Percentiles rank a stretch among this genome's conserved stretches.
These are phyloP conservation scores for Annona cherimola DNA, from an alignment of 164 flowering plant genomes.

Conservation along the genomic window DNA sequence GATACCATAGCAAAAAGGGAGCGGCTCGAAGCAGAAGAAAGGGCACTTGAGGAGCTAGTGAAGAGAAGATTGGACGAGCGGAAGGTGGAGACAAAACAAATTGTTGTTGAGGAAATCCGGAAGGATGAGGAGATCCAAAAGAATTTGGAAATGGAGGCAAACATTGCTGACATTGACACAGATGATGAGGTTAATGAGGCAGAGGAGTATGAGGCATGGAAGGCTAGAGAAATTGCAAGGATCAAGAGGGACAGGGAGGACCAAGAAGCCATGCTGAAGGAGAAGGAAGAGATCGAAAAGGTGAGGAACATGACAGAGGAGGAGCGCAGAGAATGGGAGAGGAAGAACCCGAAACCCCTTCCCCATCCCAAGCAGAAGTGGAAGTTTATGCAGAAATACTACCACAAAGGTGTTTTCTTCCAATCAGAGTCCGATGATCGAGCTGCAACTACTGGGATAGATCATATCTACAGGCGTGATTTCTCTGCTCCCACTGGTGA, in stretches of 20 bases:
- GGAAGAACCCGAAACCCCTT: slow-evolving; percentile 73
- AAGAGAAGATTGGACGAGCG: slow-evolving; percentile 61
- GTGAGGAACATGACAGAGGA: slow-evolving; percentile 91
- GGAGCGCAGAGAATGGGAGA: slow-evolving; percentile 90
- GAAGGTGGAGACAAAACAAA: slow-evolving; percentile 60
- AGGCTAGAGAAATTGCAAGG: slow-evolving; percentile 80
- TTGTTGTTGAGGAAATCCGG: slow-evolving; percentile 69
- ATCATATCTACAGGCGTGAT: slow-evolving; percentile 54
- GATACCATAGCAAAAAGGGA: slow-evolving; percentile 88
- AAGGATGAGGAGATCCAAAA: slow-evolving; percentile 67
- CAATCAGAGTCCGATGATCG: slow-evolving; percentile 54
- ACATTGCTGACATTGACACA: slow-evolving; percentile 72
- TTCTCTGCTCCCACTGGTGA: slow-evolving; percentile 93
- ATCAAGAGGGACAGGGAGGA: slow-evolving; percentile 87
- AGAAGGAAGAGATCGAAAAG: slow-evolving; percentile 86
- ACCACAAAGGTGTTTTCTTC: slow-evolving; percentile 95
- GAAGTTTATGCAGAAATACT: slow-evolving; percentile 97
- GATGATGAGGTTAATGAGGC: slow-evolving; percentile 92
- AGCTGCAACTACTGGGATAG: slow-evolving; percentile 47
- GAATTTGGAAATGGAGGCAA: slow-evolving; percentile 61
- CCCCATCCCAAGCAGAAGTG: slow-evolving; percentile 64
- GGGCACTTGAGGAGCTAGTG: slow-evolving; percentile 56
- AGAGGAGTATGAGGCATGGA: slow-evolving; percentile 93
- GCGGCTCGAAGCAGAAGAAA: slow-evolving; percentile 71
- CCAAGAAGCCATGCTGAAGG: slow-evolving; percentile 70